These are phyloP conservation scores for Fusarium pseudograminearum DNA, from an alignment of 2,329 filamentous ascomycete species.

Conservation along the genomic window DNA sequence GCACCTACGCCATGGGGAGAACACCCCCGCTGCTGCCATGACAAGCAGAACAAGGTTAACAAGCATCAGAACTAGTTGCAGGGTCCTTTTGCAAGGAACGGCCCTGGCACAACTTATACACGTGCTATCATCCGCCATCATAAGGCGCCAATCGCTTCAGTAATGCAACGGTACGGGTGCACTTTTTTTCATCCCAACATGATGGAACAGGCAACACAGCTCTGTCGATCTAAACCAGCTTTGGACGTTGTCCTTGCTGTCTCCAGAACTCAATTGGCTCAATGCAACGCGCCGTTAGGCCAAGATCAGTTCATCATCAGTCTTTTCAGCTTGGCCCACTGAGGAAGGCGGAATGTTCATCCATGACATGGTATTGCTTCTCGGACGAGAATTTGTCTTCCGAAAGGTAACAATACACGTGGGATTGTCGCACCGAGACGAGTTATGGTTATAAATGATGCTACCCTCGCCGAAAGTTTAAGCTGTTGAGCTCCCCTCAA, in stretches of 20 bases:
- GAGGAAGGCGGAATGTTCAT: conserved; percentile 39
- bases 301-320: conserved; percentile 35
- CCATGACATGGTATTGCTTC: conserved; percentile 27
- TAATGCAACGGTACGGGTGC: conserved; percentile 20
- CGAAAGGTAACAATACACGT: conserved; percentile 37
- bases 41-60: conserved; percentile 16
- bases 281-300: conserved; percentile 24
- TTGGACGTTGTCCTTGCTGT: conserved; percentile 28
- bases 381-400: conserved; percentile 30
- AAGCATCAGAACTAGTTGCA: conserved; percentile 27
- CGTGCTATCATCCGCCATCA: conserved; percentile 41
- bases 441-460: conserved; percentile 42
- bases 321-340: conserved; percentile 40
- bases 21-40: conserved; percentile 5
- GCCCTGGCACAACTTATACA: conserved; percentile 33
- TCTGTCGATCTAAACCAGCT: conserved; percentile 38
- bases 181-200: conserved; percentile 38
- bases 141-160: conserved; percentile 38
- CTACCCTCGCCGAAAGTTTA: conserved; percentile 24
- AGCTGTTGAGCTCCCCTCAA: conserved; percentile 25
- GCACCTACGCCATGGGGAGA: conserved; percentile 23
- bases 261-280: conserved; percentile 34
- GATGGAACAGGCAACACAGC: conserved; percentile 35
- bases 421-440: conserved; percentile 24
- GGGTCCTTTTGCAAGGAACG: conserved; percentile 29